These are phyloP conservation scores for Aegilops umbellulata DNA, from an alignment of 176 grass and related monocot species.

Conservation along the genomic window DNA sequence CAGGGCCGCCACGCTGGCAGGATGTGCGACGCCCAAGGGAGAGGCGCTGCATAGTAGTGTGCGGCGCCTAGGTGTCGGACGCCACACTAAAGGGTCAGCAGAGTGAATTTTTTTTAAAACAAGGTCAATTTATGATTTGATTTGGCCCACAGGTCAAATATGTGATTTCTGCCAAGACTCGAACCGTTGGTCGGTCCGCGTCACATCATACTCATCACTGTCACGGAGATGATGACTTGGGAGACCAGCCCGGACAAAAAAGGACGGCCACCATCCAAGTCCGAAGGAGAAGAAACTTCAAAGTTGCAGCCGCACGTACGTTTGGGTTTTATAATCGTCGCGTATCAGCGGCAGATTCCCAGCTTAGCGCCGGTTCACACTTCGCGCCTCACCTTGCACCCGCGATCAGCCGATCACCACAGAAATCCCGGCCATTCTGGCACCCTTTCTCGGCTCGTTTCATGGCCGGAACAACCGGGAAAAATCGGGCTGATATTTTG, in stretches of 20 bases:
- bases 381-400: background rate
- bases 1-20: no score
- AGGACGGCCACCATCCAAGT: background rate
- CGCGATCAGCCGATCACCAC: background rate
- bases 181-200: background rate
- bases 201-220: background rate
- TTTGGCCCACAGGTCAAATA: no score
- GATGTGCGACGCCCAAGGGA: no score
- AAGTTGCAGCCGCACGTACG: background rate
- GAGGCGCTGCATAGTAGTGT: no score
- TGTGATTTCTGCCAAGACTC: no score
- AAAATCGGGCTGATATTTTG: background rate
- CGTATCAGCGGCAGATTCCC: slow-evolving; percentile 19
- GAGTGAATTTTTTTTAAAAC: no score
- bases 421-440: background rate
- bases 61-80: no score
- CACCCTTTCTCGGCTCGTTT: background rate
- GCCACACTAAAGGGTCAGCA: no score
- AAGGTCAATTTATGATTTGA: no score
- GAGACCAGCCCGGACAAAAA: background rate
- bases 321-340: background rate
- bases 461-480: background rate
- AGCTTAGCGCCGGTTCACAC: slow-evolving; percentile 25
- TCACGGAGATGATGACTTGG: background rate
- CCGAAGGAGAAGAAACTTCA: background rate